These are phyloP conservation scores for Stromatinia cepivora DNA, from an alignment of 2,329 filamentous ascomycete genomes.

Conservation along the genomic window DNA sequence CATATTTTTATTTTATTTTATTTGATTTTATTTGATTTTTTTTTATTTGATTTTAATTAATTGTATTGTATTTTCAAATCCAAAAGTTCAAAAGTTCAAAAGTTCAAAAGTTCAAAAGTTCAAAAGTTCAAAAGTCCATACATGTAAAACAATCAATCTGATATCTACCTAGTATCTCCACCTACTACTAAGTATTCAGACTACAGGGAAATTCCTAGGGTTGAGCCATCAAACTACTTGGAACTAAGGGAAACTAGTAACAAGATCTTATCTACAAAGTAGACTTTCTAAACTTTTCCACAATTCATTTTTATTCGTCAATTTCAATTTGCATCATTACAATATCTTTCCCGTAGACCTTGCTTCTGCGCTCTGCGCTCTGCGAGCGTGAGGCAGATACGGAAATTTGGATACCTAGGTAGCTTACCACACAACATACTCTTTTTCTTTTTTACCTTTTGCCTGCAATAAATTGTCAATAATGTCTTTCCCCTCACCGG, in stretches of 20 bases:
- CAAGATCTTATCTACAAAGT: slow-evolving; percentile 12
- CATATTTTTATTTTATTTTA: background rate
- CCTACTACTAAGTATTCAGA: background rate
- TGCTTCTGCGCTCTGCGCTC: slow-evolving; percentile 14
- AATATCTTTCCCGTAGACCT: background rate
- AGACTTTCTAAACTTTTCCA: slow-evolving; percentile 3
- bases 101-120: no score
- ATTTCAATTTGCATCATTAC: slow-evolving; percentile 1
- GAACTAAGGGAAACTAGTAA: slow-evolving; percentile 14
- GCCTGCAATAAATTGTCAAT: background rate
- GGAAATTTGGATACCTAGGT: background rate
- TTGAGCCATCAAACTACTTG: background rate
- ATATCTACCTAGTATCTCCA: slow-evolving; percentile 3
- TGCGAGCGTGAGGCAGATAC: slow-evolving; percentile 20
- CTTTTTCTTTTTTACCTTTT: background rate
- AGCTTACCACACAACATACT: background rate
- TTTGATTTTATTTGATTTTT: background rate
- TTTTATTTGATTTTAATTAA: background rate
- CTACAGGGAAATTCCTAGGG: background rate
- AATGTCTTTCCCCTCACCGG: slow-evolving; percentile 37
- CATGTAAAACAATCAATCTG: background rate
- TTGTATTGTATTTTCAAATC: background rate
- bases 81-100: background rate
- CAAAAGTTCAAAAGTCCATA: background rate
- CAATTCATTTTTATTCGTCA: slow-evolving; percentile 15